Percentiles rank a stretch among this genome's conserved stretches.
Evolutionary conservation across 129 eudicot species (phyloP).

Genomic region (Escallonia rubra): DNA sequence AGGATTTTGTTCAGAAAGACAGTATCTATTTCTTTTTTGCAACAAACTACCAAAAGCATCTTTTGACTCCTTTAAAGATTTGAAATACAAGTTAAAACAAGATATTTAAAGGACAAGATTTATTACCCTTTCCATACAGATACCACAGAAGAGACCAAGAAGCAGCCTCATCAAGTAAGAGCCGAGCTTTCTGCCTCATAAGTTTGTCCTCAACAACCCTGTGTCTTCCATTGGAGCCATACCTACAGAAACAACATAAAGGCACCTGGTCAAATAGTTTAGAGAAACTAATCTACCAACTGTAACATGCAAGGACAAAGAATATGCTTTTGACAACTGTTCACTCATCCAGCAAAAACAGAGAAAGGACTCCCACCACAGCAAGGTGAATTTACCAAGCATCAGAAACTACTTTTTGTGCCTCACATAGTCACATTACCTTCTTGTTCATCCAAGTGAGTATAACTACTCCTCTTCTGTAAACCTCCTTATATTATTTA

Average conservation of each 20-base stretch:
- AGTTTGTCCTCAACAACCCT: conserved; percentile 85
- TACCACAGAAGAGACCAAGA: conserved; percentile 99
- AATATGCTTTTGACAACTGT: background rate
- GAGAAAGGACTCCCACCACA: background rate
- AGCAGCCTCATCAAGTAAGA: conserved; percentile 97
- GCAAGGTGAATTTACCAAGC: too few relatives aligned
- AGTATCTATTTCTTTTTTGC: too few relatives aligned
- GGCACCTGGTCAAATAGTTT: conserved; percentile 11
- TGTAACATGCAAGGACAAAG: background rate
- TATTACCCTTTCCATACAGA: conserved; percentile 85
- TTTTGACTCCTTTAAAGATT: too few relatives aligned
- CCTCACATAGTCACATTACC: too few relatives aligned
- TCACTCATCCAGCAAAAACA: background rate
- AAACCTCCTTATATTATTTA: too few relatives aligned
- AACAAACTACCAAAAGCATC: background rate
- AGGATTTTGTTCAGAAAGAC: too few relatives aligned
- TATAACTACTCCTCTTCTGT: too few relatives aligned
- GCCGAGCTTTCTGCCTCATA: conserved; percentile 79
- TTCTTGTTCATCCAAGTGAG: too few relatives aligned
- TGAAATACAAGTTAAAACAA: too few relatives aligned
- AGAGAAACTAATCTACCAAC: background rate
- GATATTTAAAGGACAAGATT: conserved; percentile 10
- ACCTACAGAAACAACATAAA: conserved; percentile 39
- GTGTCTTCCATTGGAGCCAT: conserved; percentile 68
- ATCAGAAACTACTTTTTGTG: too few relatives aligned